Conservation (phyloP, 441 rosid genomes). For the Pelargonium exstipulatum region DNA sequence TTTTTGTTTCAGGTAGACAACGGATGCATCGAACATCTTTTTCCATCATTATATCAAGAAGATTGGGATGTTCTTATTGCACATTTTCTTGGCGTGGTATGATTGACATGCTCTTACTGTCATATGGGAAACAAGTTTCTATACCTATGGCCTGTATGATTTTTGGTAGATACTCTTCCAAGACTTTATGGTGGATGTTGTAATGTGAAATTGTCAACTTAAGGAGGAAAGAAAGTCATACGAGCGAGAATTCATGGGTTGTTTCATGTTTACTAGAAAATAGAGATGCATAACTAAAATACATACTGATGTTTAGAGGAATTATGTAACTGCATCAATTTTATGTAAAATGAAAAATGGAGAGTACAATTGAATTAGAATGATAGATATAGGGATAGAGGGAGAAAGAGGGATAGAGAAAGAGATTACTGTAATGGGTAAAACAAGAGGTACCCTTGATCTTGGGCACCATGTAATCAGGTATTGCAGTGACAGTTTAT, state of each 20-base stretch:
- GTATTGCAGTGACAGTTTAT: too few relatives aligned
- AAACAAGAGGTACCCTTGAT: too few relatives aligned
- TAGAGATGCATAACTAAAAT: slow-evolving; percentile 2
- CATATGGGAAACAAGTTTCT: background rate
- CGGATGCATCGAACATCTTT: slow-evolving; percentile 81
- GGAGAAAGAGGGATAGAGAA: too few relatives aligned
- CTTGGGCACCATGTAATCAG: too few relatives aligned
- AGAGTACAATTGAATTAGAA: background rate
- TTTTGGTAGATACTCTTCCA: background rate
- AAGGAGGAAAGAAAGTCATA: background rate
- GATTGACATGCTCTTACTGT: slow-evolving; percentile 19
- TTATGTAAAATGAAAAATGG: slow-evolving; percentile 1
- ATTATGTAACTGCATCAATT: too few relatives aligned
- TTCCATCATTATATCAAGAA: slow-evolving; percentile 67
- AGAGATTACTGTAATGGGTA: too few relatives aligned
- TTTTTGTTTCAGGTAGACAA: slow-evolving; percentile 62
- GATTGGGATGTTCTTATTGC: slow-evolving; percentile 98
- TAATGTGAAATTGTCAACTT: slow-evolving; percentile 3
- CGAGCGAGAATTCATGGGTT: background rate
- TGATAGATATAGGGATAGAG: too few relatives aligned
- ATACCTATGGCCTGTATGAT: background rate
- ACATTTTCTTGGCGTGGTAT: slow-evolving; percentile 98
- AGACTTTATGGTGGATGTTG: background rate
- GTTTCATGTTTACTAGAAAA: background rate
- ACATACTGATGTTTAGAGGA: slow-evolving; percentile 1